Conservation (phyloP, 2,329 filamentous ascomycete genomes). For the Moelleriella libera region DNA sequence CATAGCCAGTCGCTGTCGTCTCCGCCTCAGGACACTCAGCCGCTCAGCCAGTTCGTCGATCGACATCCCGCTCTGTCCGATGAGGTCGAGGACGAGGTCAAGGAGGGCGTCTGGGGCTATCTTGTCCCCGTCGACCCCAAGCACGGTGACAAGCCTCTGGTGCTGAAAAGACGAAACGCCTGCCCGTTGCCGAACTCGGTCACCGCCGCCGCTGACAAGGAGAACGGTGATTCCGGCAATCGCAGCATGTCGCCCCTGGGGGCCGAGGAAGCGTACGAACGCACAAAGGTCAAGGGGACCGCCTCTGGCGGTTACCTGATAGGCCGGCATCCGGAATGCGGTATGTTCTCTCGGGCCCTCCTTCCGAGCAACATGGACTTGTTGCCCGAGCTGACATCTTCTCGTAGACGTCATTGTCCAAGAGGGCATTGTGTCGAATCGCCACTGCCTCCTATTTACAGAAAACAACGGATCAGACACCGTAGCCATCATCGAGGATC, state of each 20-base stretch:
- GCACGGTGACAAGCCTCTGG: slow-evolving; percentile 50
- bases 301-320: slow-evolving; percentile 78
- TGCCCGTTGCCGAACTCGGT: slow-evolving; percentile 47
- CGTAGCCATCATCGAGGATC: slow-evolving; percentile 72
- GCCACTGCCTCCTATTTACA: slow-evolving; percentile 58
- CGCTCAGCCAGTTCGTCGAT: slow-evolving; percentile 60
- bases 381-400: not conserved
- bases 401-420: slow-evolving; percentile 53
- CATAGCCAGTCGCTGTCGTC: slow-evolving; percentile 33
- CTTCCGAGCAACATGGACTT: not conserved
- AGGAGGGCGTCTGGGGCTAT: slow-evolving; percentile 91
- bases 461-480: slow-evolving; percentile 43
- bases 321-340: slow-evolving; percentile 86
- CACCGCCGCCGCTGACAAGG: slow-evolving; percentile 17
- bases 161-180: slow-evolving; percentile 58
- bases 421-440: slow-evolving; percentile 73
- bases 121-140: slow-evolving; percentile 66
- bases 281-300: slow-evolving; percentile 44
- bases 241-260: slow-evolving; percentile 31
- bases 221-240: slow-evolving; percentile 20
- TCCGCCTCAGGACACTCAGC: slow-evolving; percentile 49
- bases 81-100: slow-evolving; percentile 71
- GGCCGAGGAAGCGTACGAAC: slow-evolving; percentile 47
- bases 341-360: slow-evolving; percentile 35
- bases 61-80: slow-evolving; percentile 59